phyloP scores from a whole-genome alignment of 2,329 filamentous ascomycete genomes.

The Sarocladium strictum region DNA sequence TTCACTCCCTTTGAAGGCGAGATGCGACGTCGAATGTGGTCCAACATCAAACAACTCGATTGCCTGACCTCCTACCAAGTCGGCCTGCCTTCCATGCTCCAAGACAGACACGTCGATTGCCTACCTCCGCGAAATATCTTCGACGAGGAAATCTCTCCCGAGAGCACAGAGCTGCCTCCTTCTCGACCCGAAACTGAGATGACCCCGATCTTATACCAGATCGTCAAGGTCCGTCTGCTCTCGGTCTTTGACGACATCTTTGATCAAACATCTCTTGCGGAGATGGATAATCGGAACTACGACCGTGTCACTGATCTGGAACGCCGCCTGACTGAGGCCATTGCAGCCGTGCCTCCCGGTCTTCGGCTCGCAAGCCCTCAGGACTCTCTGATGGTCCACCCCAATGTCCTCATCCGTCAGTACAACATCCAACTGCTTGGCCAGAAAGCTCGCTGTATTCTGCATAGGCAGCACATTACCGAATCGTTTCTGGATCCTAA shows the following conservation, averaged over 20 bases:
- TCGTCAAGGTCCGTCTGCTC: slow-evolving; percentile 19
- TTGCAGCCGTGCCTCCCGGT: slow-evolving; percentile 20
- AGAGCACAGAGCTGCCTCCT: slow-evolving; percentile 27
- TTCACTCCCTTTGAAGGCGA: slow-evolving; percentile 37
- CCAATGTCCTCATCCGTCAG: slow-evolving; percentile 23
- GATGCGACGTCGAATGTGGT: slow-evolving; percentile 39
- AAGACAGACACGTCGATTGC: slow-evolving; percentile 32
- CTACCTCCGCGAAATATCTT: slow-evolving; percentile 35
- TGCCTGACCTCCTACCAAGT: slow-evolving; percentile 34
- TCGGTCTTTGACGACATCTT: slow-evolving; percentile 19
- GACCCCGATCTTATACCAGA: slow-evolving; percentile 32
- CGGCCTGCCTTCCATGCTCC: slow-evolving; percentile 36
- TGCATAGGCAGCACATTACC: slow-evolving; percentile 24
- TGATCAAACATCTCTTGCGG: neutral
- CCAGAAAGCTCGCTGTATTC: slow-evolving; percentile 23
- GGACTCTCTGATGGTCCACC: slow-evolving; percentile 24
- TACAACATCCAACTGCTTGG: slow-evolving; percentile 21
- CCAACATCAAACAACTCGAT: slow-evolving; percentile 34
- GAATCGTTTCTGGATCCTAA: slow-evolving; percentile 11
- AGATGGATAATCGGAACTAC: slow-evolving; percentile 20
- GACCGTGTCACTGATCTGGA: slow-evolving; percentile 22
- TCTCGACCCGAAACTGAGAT: slow-evolving; percentile 31
- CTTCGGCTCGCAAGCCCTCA: neutral
- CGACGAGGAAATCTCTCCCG: slow-evolving; percentile 34
- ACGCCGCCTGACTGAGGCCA: slow-evolving; percentile 25